A percentile compares a stretch with the other conserved stretches of the same genome.
Conservation (phyloP, 2,329 filamentous ascomycete species). For the Apiospora phragmitis region DNA sequence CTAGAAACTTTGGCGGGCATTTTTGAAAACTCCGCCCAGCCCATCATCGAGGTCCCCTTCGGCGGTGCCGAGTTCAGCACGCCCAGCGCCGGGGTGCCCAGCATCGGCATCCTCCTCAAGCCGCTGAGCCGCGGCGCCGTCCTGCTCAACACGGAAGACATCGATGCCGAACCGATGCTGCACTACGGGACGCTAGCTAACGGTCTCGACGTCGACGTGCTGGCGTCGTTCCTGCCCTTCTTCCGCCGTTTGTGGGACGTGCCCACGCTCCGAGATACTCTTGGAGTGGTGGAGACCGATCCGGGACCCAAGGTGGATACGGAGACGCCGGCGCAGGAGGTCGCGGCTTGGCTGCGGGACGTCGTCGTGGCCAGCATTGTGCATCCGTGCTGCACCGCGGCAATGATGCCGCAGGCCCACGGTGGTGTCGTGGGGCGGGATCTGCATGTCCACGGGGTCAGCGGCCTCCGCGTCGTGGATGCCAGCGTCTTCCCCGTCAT, state of each 20-base stretch:
- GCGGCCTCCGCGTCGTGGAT: neutral
- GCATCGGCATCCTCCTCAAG: slow-evolving; percentile 29
- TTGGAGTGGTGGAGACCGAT: neutral
- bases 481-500: neutral
- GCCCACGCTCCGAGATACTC: neutral
- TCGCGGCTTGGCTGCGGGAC: neutral
- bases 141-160: slow-evolving; percentile 22
- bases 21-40: slow-evolving; percentile 24
- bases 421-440: neutral
- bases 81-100: slow-evolving; percentile 11
- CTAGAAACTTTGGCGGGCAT: slow-evolving; percentile 22
- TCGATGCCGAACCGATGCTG: slow-evolving; percentile 30
- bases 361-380: neutral
- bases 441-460: neutral
- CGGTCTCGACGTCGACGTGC: slow-evolving; percentile 37
- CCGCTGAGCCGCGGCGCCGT: slow-evolving; percentile 38
- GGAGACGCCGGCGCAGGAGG: neutral
- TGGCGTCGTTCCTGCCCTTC: slow-evolving; percentile 33
- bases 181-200: slow-evolving; percentile 37
- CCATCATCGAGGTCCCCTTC: slow-evolving; percentile 33
- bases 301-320: neutral
- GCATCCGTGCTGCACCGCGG: slow-evolving; percentile 7
- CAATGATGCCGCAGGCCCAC: neutral
- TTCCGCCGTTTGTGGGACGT: slow-evolving; percentile 22
- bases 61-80: slow-evolving; percentile 15